Base-by-base conservation (phyloP, 768 basidiomycete species). In the Kwoniella sp. region DNA sequence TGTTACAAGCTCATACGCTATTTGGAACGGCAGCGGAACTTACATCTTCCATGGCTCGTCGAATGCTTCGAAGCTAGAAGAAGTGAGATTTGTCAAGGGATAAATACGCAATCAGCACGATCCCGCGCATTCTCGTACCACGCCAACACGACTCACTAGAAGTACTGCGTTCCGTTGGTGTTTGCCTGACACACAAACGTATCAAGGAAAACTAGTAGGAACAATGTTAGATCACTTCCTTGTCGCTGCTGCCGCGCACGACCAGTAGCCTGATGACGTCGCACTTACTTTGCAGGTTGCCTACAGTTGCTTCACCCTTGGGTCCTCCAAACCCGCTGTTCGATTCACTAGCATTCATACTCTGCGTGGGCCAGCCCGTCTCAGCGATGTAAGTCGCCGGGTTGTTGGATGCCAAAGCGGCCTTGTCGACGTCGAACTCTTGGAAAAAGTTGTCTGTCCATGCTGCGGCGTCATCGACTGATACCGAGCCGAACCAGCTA, bases 311-410 rank as follows among this genome's bases (percentile, higher is more conserved):
- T 56, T 79, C 79, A 86, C 79, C 79, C 34, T 70, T 87, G 8
- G 92, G 89, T 15, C 74, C 71, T 5, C 88, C 88, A 13, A 88
- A 85, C 0, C 92, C 92, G 73, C 92, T 87, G 61, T 82, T 87
- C 30, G 81, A 85, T 67, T 86, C 67, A 9, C 38, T 65, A 0
- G 72, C 72, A 37, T 73, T 75, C 72, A 77, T 73, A 11, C 73
- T 69, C 15, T 58, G 64, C 13, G 81, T 81, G 1, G 83, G 82
- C 83, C 82, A 84, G 1, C 83, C 83, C 15, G 93, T 96, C 84
- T 99, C 96, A 0, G 95, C 96, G 65, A 98, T 96, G 81, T 87
- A 94, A 85, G 92, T 88, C 51, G 83, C 76, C 0, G 93, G 92
- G 3, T 86, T 84, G 79, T 93, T 95, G 4, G 86, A n/a, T 23